Base-by-base conservation (phyloP, 139 green algal species). In the Haematococcus lacustris region DNA sequence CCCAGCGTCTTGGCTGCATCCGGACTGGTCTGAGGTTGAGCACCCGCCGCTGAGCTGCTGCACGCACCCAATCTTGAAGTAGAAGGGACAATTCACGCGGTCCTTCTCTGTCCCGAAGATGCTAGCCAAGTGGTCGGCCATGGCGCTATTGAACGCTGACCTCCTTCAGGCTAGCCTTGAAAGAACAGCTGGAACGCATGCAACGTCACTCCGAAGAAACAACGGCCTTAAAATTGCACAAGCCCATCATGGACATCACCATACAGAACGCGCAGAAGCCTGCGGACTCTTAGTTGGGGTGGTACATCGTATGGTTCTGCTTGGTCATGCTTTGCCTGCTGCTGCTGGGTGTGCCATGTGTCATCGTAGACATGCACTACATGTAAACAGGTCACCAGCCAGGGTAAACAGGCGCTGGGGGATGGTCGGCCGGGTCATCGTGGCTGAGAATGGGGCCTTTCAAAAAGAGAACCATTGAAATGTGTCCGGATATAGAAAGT, bases 61-160 rank as follows among this genome's bases (percentile, higher is more conserved):
- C 47, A 80, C 74, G 75, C 68, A 90, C 90, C 92, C 83, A 63
- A 97, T 97, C 80, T 97, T 97, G 80, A 97, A 96, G 83, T 96
- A 97, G 78, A 97, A 97, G 0, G 93, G 92, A 73, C 93, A 98
- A 76, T 97, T 95, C 13, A 96, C 91, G 28, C 89, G 81, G 62
- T 98, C 91, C 86, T 98, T 98, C 76, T 99, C 95, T 13, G 95
- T 99, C 28, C 95, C 95, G 78, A 98, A 98, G 77, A 99, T 98
- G 59, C 81, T 93, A 0, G 95, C 95, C 17, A 99, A 72, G 72
- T 98, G 95, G 41, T 99, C 92, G 0, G 95, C 95, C 95, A 99
- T 99, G 61, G 71, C 66, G 64, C 59, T 63, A 17, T 4, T 67
- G 57, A 35, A 33, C 3, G 28, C 40, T 38, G 17, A 43, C 33